Evolutionary conservation across 208 protist genomes (phyloP).

Genomic region (Acanthamoeba quina): DNA sequence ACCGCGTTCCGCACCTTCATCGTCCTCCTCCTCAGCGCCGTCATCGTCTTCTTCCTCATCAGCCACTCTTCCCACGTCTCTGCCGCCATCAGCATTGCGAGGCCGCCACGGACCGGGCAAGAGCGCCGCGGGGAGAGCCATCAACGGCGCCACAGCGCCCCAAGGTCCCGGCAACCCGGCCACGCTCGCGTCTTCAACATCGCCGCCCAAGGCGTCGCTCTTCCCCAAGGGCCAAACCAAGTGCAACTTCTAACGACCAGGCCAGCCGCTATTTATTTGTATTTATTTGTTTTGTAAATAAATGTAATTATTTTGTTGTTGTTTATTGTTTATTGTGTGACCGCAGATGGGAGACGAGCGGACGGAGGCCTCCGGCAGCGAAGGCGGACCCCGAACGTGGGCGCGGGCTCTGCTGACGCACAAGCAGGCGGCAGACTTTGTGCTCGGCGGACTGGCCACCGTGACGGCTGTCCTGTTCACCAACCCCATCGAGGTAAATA

Average conservation of each 20-base stretch:
- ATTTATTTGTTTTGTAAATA: not conserved
- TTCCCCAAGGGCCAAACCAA: conserved; percentile 6
- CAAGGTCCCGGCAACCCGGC: too few species aligned
- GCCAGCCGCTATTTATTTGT: not conserved
- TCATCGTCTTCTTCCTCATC: not conserved
- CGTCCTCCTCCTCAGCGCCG: not conserved
- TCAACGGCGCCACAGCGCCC: too few species aligned
- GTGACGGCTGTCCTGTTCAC: conserved; percentile 58
- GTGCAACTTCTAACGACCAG: not conserved
- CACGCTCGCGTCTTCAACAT: not conserved
- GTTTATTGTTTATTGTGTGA: not conserved
- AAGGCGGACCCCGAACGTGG: not conserved
- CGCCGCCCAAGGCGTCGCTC: not conserved
- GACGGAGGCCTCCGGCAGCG: too few species aligned
- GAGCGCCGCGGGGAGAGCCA: too few species aligned
- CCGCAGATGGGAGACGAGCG: not conserved
- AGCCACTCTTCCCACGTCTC: not conserved
- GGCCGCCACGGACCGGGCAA: too few species aligned
- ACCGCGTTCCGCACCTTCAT: not conserved
- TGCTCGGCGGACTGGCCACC: conserved; percentile 53
- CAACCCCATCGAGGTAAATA: conserved; percentile 72
- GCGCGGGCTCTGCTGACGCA: conserved; percentile 9
- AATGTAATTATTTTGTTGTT: not conserved
- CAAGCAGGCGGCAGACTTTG: not conserved
- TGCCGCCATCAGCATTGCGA: not conserved